A percentile compares a stretch with the other conserved stretches of the same genome.
Conservation (phyloP, 2,329 filamentous ascomycete species). For the Fusarium mundagurra region DNA sequence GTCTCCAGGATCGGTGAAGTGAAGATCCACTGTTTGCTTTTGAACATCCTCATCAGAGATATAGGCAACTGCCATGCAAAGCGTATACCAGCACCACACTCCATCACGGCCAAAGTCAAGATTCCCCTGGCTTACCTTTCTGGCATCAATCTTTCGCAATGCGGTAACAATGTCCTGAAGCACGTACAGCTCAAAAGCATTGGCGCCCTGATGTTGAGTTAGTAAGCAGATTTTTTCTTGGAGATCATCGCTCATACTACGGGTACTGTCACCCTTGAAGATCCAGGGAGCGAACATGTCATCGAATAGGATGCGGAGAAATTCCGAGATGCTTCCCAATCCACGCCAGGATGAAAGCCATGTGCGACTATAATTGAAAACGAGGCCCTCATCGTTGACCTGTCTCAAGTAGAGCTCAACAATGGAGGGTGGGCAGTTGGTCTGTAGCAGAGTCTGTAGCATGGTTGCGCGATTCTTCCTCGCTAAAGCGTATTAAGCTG, state of each 20-base stretch:
- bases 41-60: not conserved
- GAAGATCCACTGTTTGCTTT: not conserved
- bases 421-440: not conserved
- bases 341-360: not conserved
- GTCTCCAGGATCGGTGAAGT: not conserved
- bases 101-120: not conserved
- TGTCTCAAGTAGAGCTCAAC: not conserved
- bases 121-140: not conserved
- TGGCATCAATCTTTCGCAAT: not conserved
- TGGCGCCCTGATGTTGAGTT: not conserved
- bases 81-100: not conserved
- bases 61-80: not conserved
- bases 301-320: not conserved
- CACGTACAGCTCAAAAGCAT: not conserved
- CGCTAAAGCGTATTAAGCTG: not conserved
- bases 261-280: not conserved
- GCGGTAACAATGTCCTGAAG: not conserved
- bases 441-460: not conserved
- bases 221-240: not conserved
- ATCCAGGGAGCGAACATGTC: not conserved
- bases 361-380: not conserved
- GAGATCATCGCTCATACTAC: not conserved
- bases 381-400: not conserved
- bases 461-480: not conserved
- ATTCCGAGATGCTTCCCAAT: not conserved